Evolutionary conservation across 257 asterid genomes (phyloP), one percentile per base, ranked within the genome.

Genomic region (Primulina huaijiensis): DNA sequence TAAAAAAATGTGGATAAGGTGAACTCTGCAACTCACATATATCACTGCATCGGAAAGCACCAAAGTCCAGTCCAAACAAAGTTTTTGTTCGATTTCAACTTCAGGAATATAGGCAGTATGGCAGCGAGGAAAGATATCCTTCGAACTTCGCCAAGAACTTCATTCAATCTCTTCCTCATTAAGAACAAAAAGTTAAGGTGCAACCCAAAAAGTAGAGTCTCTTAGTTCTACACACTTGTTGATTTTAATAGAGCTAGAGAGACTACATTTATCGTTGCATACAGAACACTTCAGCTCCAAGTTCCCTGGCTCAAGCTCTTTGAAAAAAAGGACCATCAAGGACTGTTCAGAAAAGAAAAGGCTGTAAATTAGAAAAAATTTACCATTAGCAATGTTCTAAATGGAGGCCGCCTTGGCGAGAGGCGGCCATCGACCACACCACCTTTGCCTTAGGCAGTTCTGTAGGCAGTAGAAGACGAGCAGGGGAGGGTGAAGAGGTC

Each of bases 1-100:
- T n/a, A n/a, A 57, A 72, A 25, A 61, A 37, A 55, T 69, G 55
- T 53, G 69, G 82, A 58, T 29, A 29, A 67, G 56, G 67, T 34
- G 40, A 74, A 55, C 64, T 78, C 70, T 34, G 21, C 68, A 65
- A 67, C 17, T 75, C 72, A 60, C 69, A 80, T 21, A 57, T 56
- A 72, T 66, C 74, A 37, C 3, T 16, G 64, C 60, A 46, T 55
- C 17, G 70, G 21, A 30, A 37, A 64, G 71, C 21, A 23, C 30
- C 55, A 37, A 56, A 64, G 65, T 63, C 70, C 56, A 53, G 59
- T 34, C 72, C 60, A 37, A 61, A 23, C 25, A 23, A 79, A 65
- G 79, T 62, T 75, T 57, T 30, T 33, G 50, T 14, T 19, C 62
- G 60, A 46, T 57, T 63, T 64, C 79, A 57, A 61, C 23, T 43